Evolutionary conservation across 495 filamentous ascomycete species (phyloP).

Genomic region (Aspergillus leporis): DNA sequence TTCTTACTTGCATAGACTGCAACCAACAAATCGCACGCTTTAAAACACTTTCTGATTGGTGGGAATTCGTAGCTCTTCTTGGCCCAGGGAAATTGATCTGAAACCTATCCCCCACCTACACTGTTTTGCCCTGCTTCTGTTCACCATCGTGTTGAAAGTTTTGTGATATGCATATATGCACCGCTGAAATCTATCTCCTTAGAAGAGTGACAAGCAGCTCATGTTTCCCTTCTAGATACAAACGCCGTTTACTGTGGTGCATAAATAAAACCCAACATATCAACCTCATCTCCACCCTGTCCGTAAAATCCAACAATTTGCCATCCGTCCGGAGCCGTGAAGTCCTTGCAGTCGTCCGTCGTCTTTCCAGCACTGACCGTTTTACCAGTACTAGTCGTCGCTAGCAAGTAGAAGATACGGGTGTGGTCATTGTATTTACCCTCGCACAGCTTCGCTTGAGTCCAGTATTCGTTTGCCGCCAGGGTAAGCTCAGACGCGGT

Average conservation of each 20-base stretch:
- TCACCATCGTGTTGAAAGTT: too few relatives aligned
- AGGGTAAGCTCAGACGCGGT: constrained; percentile 44
- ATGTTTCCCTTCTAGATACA: background rate
- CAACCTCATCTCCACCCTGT: constrained; percentile 58
- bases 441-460: constrained; percentile 51
- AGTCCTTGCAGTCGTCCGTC: constrained; percentile 51
- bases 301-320: constrained; percentile 59
- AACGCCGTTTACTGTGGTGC: background rate
- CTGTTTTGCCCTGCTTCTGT: too few relatives aligned
- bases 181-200: too few relatives aligned
- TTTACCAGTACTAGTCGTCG: constrained; percentile 53
- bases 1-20: too few relatives aligned
- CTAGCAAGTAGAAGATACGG: constrained; percentile 58
- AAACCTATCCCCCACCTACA: too few relatives aligned
- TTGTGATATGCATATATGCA: too few relatives aligned
- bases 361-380: constrained; percentile 46
- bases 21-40: too few relatives aligned
- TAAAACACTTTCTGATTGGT: too few relatives aligned
- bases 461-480: constrained; percentile 48
- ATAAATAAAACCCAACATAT: constrained; percentile 59
- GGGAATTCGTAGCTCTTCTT: too few relatives aligned
- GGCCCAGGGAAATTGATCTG: too few relatives aligned
- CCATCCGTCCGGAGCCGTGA: constrained; percentile 53
- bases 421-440: constrained; percentile 48
- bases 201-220: too few relatives aligned